Evolutionary conservation across 306 rosid genomes (phyloP), one percentile per base, ranked within the genome.

Genomic region (Fragaria vesca): DNA sequence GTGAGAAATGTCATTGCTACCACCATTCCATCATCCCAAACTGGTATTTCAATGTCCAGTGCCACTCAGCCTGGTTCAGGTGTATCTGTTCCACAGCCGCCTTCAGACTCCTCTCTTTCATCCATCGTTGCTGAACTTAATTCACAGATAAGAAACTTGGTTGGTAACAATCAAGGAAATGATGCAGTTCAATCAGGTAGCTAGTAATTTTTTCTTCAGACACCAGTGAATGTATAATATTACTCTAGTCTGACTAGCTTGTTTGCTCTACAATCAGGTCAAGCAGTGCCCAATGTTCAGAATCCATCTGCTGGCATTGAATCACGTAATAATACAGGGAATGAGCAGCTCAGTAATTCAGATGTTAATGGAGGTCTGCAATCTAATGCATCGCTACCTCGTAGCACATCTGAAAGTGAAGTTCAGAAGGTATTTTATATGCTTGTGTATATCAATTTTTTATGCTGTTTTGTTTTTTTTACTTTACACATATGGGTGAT

Each of bases 101-200:
- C 88, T 70, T 71, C 89, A 38, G 89, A 82, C 77, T 85, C 96
- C 76, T 75, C 93, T 36, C 72, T 86, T 66, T 85, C 97, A 18
- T 87, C 97, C 79, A 85, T 85, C 69, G 54, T 87, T 50, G 85
- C 87, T 79, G 96, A 85, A 70, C 78, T 87, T 63, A 72, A 82
- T 80, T 87, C 96, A 48, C 92, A 83, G 24, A 51, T 89, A 82
- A 81, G 90, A 77, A 88, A 82, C 68, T 67, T 86, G 12, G 80
- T 88, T 73, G 97, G 87, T 21, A 83, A 75, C 79, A 67, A 80
- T 77, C 93, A 78, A 78, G 90, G 91, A 83, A 89, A 83, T 70
- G 79, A 58, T 82, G 7, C 69, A 38, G 84, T 54, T 83, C 84
- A 75, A 58, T 81, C 91, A 79, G 97, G 92, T 93, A 83, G 76